phyloP scores from a whole-genome alignment of 192 early-diverging fungal species.

The Globomyces pollinis-pini region DNA sequence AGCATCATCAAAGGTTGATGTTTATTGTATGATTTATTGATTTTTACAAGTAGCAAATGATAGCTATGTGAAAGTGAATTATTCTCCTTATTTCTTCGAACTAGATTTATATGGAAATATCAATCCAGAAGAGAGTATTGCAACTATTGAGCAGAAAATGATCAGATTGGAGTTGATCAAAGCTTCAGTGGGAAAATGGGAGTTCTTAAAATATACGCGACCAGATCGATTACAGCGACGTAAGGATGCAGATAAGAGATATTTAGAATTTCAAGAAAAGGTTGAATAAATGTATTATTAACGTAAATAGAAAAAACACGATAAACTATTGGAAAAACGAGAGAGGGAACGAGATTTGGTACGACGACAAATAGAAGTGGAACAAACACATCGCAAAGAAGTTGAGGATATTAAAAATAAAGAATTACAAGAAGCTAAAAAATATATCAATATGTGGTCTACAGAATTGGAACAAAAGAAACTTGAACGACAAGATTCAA shows the following conservation, averaged over 20 bases:
- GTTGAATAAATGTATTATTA: slow-evolving; percentile 10
- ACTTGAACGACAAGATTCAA: neutral
- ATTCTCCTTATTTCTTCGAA: slow-evolving; percentile 46
- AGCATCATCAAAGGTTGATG: slow-evolving; percentile 31
- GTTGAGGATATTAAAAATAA: slow-evolving; percentile 24
- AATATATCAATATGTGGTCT: neutral
- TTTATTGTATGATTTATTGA: no score
- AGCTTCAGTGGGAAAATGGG: slow-evolving; percentile 22
- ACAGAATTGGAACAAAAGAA: slow-evolving; percentile 1
- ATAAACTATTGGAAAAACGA: slow-evolving; percentile 20
- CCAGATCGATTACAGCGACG: slow-evolving; percentile 13
- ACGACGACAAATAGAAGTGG: slow-evolving; percentile 43
- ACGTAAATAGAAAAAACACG: slow-evolving; percentile 11
- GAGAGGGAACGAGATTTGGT: slow-evolving; percentile 31
- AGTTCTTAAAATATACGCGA: neutral
- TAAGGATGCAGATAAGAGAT: slow-evolving; percentile 18
- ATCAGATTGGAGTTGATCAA: slow-evolving; percentile 35
- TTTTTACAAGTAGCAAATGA: no score
- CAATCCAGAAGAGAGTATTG: slow-evolving; percentile 25
- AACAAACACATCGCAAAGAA: slow-evolving; percentile 28
- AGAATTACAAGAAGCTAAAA: slow-evolving; percentile 33
- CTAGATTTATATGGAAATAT: slow-evolving; percentile 30
- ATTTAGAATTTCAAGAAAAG: slow-evolving; percentile 17
- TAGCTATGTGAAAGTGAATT: slow-evolving; percentile 46
- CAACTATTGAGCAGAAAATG: slow-evolving; percentile 28